Evolutionary conservation across 352 stramenopile genomes (phyloP).

Genomic region (Phytophthora palmivora): DNA sequence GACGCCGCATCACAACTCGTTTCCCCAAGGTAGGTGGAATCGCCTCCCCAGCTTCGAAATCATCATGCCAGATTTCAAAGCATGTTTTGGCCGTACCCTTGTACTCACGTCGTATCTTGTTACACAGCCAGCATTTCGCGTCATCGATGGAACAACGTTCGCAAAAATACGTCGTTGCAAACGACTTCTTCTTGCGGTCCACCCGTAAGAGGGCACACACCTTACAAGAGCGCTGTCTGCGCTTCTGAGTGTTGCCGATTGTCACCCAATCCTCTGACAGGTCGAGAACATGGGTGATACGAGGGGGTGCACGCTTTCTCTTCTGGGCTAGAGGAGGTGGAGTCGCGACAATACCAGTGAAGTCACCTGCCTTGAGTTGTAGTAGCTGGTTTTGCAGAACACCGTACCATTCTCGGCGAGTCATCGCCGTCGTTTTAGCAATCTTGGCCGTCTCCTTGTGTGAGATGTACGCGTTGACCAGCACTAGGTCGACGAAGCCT

Average conservation of each 20-base stretch:
- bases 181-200: conserved; percentile 20
- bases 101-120: no score
- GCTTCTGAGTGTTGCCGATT: not conserved
- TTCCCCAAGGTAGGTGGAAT: not conserved
- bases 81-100: no score
- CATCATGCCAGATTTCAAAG: no score
- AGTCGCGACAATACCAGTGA: not conserved
- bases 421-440: not conserved
- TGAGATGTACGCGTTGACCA: not conserved
- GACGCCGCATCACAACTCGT: not conserved
- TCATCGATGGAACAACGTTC: no score
- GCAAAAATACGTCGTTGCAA: conserved; percentile 31
- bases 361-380: not conserved
- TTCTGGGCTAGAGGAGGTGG: not conserved
- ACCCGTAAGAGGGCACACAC: not conserved
- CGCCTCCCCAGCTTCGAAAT: not conserved
- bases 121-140: no score
- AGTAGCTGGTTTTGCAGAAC: not conserved
- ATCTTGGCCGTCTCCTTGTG: not conserved
- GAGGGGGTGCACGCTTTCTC: not conserved
- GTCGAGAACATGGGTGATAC: not conserved
- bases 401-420: not conserved
- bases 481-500: no score
- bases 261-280: not conserved
- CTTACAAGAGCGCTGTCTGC: no score